phyloP scores from a whole-genome alignment of 345 rosid genomes.

The Aquilaria sinensis region DNA sequence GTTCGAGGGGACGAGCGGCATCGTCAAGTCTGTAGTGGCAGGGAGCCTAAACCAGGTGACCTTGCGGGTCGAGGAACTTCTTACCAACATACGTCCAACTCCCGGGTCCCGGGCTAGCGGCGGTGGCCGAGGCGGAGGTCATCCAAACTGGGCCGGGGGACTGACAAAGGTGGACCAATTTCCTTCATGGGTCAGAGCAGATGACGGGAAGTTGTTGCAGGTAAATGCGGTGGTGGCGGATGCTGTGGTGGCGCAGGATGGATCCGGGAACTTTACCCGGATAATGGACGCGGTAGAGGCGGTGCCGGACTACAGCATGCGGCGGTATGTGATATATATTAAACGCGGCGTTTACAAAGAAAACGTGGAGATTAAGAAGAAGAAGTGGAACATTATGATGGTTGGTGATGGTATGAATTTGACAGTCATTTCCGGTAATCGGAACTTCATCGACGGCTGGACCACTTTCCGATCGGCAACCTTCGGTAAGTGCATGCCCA shows the following conservation, averaged over 20 bases:
- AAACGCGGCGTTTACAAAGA: conserved; percentile 68
- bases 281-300: conserved; percentile 59
- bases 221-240: conserved; percentile 33
- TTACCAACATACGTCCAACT: conserved; percentile 42
- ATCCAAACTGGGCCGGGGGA: not conserved
- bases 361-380: conserved; percentile 70
- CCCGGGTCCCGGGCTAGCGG: conserved; percentile 17
- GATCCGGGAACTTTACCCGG: conserved; percentile 58
- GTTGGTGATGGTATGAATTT: conserved; percentile 65
- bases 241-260: conserved; percentile 66
- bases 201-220: conserved; percentile 46
- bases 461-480: conserved; percentile 90
- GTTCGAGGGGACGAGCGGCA: conserved; percentile 50
- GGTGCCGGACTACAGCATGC: conserved; percentile 51
- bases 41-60: conserved; percentile 49
- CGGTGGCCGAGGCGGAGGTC: not conserved
- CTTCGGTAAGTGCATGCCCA: conserved; percentile 42
- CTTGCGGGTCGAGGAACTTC: conserved; percentile 40
- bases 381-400: conserved; percentile 79
- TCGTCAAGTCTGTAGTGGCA: conserved; percentile 39
- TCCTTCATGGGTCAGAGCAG: conserved; percentile 56
- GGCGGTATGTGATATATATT: conserved; percentile 48
- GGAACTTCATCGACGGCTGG: conserved; percentile 69
- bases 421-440: conserved; percentile 57
- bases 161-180: conserved; percentile 18